These are phyloP conservation scores for Epichloe gansuensis DNA, from an alignment of 2,329 filamentous ascomycete species.

Conservation along the genomic window DNA sequence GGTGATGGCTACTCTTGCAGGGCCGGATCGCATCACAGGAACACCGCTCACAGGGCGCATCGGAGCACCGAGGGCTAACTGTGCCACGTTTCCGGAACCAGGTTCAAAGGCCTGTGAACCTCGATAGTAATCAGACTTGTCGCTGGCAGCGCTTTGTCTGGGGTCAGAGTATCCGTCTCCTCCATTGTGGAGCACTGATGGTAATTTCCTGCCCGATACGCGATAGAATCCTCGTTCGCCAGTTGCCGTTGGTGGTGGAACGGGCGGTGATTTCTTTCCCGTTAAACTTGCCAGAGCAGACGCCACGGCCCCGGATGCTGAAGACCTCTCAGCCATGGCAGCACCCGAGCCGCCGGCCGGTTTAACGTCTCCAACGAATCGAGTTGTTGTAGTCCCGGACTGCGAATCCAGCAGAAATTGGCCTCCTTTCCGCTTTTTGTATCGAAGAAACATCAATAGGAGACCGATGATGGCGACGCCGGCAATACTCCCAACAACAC, in stretches of 20 bases:
- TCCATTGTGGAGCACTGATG: conserved; percentile 47
- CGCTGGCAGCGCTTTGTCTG: conserved; percentile 31
- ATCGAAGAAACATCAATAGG: conserved; percentile 39
- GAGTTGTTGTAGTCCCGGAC: conserved; percentile 12
- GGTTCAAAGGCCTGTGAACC: conserved; percentile 36
- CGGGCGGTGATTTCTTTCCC: conserved; percentile 23
- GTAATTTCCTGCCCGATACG: conserved; percentile 51
- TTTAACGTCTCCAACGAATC: conserved; percentile 2
- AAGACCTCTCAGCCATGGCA: conserved; percentile 34
- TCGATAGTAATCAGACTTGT: conserved; percentile 38
- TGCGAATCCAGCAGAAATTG: conserved; percentile 30
- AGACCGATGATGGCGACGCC: conserved; percentile 44
- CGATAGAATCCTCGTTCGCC: conserved; percentile 50
- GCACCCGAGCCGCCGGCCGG: conserved; percentile 15
- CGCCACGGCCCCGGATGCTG: conserved; percentile 26
- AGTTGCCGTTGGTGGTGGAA: conserved; percentile 17
- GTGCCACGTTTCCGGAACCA: conserved; percentile 19
- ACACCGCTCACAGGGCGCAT: conserved; percentile 49
- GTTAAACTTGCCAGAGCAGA: conserved; percentile 34
- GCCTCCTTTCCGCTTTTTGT: conserved; percentile 38
- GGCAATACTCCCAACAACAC: conserved; percentile 45
- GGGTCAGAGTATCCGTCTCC: conserved; percentile 50
- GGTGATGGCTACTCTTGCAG: conserved; percentile 48
- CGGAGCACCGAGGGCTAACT: conserved; percentile 40
- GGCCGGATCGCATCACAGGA: conserved; percentile 51